Evolutionary conservation across 345 rosid genomes (phyloP).

Genomic region (Excoecaria agallocha): DNA sequence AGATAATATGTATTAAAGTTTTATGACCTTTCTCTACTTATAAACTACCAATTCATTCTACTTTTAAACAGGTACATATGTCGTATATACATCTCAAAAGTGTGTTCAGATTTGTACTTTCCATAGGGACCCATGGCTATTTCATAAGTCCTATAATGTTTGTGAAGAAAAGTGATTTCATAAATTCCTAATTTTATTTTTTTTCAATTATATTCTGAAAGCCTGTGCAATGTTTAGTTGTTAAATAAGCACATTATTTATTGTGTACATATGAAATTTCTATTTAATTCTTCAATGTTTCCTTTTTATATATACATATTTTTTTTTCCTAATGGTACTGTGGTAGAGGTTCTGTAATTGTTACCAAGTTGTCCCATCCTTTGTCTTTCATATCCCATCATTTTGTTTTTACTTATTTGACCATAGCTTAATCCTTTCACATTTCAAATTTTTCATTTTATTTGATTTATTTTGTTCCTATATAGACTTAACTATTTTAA

Average conservation of each 20-base stretch:
- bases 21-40: neutral
- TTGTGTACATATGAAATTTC: neutral
- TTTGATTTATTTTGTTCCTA: too few relatives aligned
- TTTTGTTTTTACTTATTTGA: neutral
- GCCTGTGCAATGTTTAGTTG: neutral
- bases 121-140: conserved; percentile 38
- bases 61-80: conserved; percentile 49
- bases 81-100: conserved; percentile 36
- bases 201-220: neutral
- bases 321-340: neutral
- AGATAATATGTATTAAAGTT: neutral
- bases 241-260: neutral
- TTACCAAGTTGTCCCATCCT: neutral
- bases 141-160: conserved; percentile 39
- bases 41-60: conserved; percentile 14
- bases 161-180: conserved; percentile 49
- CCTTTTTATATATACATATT: neutral
- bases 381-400: neutral
- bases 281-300: neutral
- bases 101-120: conserved; percentile 38
- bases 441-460: neutral
- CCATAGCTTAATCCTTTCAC: neutral
- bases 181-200: neutral
- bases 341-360: neutral
- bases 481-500: too few relatives aligned